A percentile compares a stretch with the other conserved stretches of the same genome.
Evolutionary conservation across 2,329 filamentous ascomycete species (phyloP).

Genomic region (Tothia fuscella): DNA sequence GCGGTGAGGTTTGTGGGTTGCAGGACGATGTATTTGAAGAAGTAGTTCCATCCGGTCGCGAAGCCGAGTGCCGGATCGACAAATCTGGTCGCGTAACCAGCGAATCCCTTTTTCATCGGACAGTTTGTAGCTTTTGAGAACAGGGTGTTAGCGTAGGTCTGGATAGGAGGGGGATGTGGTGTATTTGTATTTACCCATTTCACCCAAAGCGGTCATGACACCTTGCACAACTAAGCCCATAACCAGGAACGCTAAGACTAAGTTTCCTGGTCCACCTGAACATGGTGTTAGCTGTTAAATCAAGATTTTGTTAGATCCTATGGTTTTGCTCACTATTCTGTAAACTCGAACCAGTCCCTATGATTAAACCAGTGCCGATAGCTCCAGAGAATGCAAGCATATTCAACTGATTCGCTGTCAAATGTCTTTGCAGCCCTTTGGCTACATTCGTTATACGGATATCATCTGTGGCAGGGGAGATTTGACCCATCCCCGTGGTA

Average conservation of each 20-base stretch:
- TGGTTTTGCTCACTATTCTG: no score
- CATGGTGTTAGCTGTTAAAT: no score
- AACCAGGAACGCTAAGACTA: background rate
- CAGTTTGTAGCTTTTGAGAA: background rate
- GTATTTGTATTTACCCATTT: slow-evolving; percentile 5
- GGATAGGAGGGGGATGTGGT: background rate
- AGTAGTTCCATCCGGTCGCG: slow-evolving; percentile 8
- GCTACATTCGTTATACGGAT: no score
- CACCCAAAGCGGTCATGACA: slow-evolving; percentile 10
- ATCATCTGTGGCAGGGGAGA: no score
- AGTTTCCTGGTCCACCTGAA: slow-evolving; percentile 4
- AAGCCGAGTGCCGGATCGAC: slow-evolving; percentile 11
- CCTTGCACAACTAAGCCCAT: slow-evolving; percentile 7
- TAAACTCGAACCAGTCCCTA: slow-evolving; percentile 11
- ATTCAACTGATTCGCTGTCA: slow-evolving; percentile 2
- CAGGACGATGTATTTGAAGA: slow-evolving; percentile 6
- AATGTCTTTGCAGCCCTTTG: slow-evolving; percentile 3
- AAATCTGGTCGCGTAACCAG: slow-evolving; percentile 10
- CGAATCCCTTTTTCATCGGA: slow-evolving; percentile 10
- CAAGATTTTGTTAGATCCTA: no score
- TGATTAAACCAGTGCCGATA: slow-evolving; percentile 12
- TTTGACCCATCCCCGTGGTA: no score
- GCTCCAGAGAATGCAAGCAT: slow-evolving; percentile 11
- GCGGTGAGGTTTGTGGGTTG: slow-evolving; percentile 5
- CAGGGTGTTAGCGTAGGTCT: no score